Percentiles rank a stretch among this genome's conserved stretches.
Evolutionary conservation across 2,329 filamentous ascomycete species (phyloP).

Genomic region (Fusarium sp.): DNA sequence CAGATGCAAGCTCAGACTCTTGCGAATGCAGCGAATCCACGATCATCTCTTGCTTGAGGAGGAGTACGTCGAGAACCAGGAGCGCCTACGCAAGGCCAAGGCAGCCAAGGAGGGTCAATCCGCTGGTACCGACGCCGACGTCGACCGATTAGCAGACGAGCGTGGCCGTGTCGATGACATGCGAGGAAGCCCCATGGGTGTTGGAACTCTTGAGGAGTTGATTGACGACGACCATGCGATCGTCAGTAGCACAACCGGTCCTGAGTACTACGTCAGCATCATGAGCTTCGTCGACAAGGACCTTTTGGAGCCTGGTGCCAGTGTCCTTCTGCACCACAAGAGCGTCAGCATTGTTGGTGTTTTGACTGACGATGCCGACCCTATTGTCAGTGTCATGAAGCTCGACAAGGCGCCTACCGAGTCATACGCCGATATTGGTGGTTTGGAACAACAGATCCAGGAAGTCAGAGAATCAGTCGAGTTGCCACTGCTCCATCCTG

Average conservation of each 20-base stretch:
- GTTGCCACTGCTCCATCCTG: conserved; percentile 91
- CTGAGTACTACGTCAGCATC: conserved; percentile 99
- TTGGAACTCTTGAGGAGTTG: conserved; percentile 96
- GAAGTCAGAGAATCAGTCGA: conserved; percentile 98
- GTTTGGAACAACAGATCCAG: conserved; percentile 93
- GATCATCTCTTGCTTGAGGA: conserved; percentile 97
- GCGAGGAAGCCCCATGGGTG: conserved; percentile 98
- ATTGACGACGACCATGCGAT: conserved; percentile 99
- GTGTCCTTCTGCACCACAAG: conserved; percentile 96
- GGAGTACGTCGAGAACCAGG: conserved; percentile 99
- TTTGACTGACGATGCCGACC: conserved; percentile 94
- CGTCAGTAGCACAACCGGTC: conserved; percentile 95
- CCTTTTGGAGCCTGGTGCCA: conserved; percentile 93
- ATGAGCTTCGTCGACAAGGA: conserved; percentile 99
- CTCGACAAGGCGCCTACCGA: conserved; percentile 98
- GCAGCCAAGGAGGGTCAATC: conserved; percentile 76
- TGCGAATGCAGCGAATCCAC: conserved; percentile 98
- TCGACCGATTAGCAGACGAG: conserved; percentile 93
- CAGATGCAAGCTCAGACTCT: conserved; percentile 94
- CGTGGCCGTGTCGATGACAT: conserved; percentile 96
- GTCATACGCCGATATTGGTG: conserved; percentile 98
- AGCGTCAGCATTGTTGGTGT: conserved; percentile 98
- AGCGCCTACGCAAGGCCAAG: conserved; percentile 93
- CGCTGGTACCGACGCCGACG: conserved; percentile 76
- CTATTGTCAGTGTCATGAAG: conserved; percentile 98